Base-by-base conservation (phyloP, 2,329 filamentous ascomycete species). In the Aspergillus alliaceus region DNA sequence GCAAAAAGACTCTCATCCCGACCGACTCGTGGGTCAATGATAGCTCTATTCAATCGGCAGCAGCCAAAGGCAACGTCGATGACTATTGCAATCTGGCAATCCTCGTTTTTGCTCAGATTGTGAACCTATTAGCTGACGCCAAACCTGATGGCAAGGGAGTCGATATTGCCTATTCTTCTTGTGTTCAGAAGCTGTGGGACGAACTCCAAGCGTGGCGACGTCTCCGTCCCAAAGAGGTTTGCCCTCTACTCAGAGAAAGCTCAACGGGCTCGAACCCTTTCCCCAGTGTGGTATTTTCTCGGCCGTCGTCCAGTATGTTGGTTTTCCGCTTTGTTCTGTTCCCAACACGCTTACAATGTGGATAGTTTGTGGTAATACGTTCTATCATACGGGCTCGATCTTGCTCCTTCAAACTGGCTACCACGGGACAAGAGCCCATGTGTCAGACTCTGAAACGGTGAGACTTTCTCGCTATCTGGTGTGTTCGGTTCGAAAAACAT, bases 361-460 rank as follows among this genome's bases (percentile, higher is more conserved):
- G n/a, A n/a, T 40, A 62, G 60, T 60, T 37, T 62, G 60, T 22
- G 58, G 58, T 2, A 60, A 62, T 57, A 62, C 60, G 12, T 62
- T 62, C 27, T 60, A 60, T 34, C 60, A 62, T 58, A 29, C 60
- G 8, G 60, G 60, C 2, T 63, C 35, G 18, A 63, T 63, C 15
- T 50, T 63, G 24, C 58, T 63, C n/a, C 34, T 60, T 8, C 60
- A 60, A 27, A 51, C 58, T 6, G 54, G 25, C n/a, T n/a, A n/a
- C n/a, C n/a, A n/a, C n/a, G n/a, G n/a, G n/a, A n/a, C n/a, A n/a
- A n/a, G n/a, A n/a, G n/a, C n/a, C 18, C 18, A 22, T 15, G 7
- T 40, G 3, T 20, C 37, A 4, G 4, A 34, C 15, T 24, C 20
- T 11, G 35, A 39, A 9, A 24, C 20, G 18, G 37, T 14, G 15